Evolutionary conservation across 1,284 basidiomycete genomes (phyloP).

Genomic region (Ustilago trichophora): DNA sequence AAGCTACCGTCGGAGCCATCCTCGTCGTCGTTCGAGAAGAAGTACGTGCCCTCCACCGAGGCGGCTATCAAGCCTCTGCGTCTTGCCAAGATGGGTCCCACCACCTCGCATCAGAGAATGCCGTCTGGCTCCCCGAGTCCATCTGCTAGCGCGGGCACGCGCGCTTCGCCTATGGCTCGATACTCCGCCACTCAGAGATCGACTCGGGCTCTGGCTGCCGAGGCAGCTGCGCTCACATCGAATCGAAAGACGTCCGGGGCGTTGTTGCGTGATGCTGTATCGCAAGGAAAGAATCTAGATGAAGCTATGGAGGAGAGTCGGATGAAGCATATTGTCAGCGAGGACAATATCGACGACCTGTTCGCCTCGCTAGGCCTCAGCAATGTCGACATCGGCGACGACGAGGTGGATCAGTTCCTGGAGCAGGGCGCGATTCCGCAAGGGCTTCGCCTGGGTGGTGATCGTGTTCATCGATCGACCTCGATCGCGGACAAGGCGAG

Average conservation of each 20-base stretch:
- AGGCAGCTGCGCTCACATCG: conserved; percentile 50
- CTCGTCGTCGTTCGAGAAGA: conserved; percentile 8
- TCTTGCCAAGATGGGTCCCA: conserved; percentile 53
- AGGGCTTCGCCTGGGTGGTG: conserved; percentile 41
- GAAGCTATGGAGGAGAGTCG: conserved; percentile 45
- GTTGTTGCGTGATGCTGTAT: conserved; percentile 42
- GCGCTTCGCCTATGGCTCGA: conserved; percentile 31
- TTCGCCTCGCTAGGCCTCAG: conserved; percentile 58
- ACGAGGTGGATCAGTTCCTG: conserved; percentile 61
- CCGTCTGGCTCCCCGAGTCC: conserved; percentile 14
- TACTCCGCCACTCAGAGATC: conserved; percentile 49
- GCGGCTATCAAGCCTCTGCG: conserved; percentile 56
- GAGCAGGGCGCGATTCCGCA: conserved; percentile 50
- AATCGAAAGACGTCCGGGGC: conserved; percentile 45
- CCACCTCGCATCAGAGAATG: conserved; percentile 20
- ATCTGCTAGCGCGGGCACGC: conserved; percentile 6
- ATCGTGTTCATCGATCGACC: conserved; percentile 32
- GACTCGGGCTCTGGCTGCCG: conserved; percentile 49
- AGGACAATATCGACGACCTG: conserved; percentile 57
- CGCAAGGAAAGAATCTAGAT: conserved; percentile 44
- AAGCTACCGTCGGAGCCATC: conserved; percentile 15
- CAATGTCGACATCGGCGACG: conserved; percentile 54
- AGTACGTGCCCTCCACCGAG: conserved; percentile 51
- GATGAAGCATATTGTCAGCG: conserved; percentile 42
- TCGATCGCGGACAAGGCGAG: conserved; percentile 50